Base-by-base conservation (phyloP, 208 protist species). In the Leishmania tropica region DNA sequence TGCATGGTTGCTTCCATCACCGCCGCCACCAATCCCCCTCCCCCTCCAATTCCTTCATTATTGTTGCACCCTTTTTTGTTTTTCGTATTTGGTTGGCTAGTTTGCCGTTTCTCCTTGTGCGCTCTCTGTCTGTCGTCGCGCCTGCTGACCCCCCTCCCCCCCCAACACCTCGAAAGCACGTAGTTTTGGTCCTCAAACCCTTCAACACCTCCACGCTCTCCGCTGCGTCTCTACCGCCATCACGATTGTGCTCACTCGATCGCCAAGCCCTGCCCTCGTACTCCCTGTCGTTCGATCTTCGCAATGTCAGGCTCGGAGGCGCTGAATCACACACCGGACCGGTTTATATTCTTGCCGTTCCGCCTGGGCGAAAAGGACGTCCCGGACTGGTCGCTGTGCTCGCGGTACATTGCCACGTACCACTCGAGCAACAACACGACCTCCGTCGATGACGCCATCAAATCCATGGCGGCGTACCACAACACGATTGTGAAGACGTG, bases 301-400 rank as follows among this genome's bases (percentile, higher is more conserved):
- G 17, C 72, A 1, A 78, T 78, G 74, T 42, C 74, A 0, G 53
- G 35, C 45, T 79, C 85, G 76, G 47, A 68, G 10, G 83, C 81
- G 0, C 60, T 88, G 1, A 83, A 74, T 35, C 93, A 95, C 78
- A 51, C 75, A 2, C 86, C 89, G 19, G 93, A 97, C 65, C 85
- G 81, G 21, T 94, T 97, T 65, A 81, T 96, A 17, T 76, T 79
- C 31, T 78, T 96, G n/a, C 94, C 94, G 3, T 96, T 93, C 76
- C 93, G 95, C 72, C 79, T 75, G 1, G 89, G 88, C 40, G 91
- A 95, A 53, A 92, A 95, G 70, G 87, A 94, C 68, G 51, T 84
- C 3, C 89, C 93, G 19, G 89, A 95, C 78, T 97, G 95, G 93
- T 83, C 73, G 31, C 42, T 92, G 40, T 94, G 90, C 85, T 80